phyloP scores from a whole-genome alignment of 768 basidiomycete genomes.

The Pisolithus marmoratus region DNA sequence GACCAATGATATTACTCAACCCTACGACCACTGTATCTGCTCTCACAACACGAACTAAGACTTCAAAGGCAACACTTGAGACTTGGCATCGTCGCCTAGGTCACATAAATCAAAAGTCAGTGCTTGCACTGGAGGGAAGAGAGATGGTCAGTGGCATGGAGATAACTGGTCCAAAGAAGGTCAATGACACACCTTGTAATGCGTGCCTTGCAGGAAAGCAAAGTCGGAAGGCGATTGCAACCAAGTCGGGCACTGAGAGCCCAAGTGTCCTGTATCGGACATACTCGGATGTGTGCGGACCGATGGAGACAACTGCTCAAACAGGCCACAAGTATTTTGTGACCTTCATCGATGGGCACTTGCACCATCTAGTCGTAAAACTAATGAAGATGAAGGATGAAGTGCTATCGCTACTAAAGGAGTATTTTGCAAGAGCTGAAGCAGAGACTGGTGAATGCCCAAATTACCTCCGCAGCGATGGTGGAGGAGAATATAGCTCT shows the following conservation, averaged over 20 bases:
- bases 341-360: slow-evolving; percentile 17
- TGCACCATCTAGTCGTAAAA: slow-evolving; percentile 9
- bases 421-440: slow-evolving; percentile 9
- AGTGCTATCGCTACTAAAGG: slow-evolving; percentile 9
- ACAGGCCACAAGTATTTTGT: slow-evolving; percentile 12
- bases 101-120: not conserved
- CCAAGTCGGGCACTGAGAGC: slow-evolving; percentile 1
- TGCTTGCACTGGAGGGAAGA: not conserved
- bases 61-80: not conserved
- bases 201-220: slow-evolving; percentile 23
- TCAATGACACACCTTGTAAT: slow-evolving; percentile 6
- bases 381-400: slow-evolving; percentile 2
- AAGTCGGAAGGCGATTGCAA: slow-evolving; percentile 6
- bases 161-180: not conserved
- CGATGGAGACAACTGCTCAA: slow-evolving; percentile 5
- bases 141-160: slow-evolving; percentile 7
- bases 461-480: slow-evolving; percentile 16
- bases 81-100: slow-evolving; percentile 1
- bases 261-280: not conserved
- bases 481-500: slow-evolving; percentile 19
- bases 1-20: not conserved
- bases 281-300: slow-evolving; percentile 19
- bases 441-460: slow-evolving; percentile 8
- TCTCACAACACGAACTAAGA: not conserved
- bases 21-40: not conserved